These are phyloP conservation scores for Panicum virgatum DNA, from an alignment of 202 grass and related monocot genomes.

Conservation along the genomic window DNA sequence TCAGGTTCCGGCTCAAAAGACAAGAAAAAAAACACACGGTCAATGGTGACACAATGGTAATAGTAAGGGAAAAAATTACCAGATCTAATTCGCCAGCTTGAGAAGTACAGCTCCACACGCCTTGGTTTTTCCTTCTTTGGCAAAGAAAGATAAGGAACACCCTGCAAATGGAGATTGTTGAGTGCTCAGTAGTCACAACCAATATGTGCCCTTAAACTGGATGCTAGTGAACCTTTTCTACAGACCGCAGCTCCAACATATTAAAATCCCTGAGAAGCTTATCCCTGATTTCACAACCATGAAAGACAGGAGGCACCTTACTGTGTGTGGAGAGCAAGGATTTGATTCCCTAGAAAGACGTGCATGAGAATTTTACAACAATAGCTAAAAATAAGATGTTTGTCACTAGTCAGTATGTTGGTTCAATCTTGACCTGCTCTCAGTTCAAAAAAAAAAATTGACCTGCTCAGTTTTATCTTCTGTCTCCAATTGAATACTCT, in stretches of 20 bases:
- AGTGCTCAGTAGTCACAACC: conserved; percentile 9
- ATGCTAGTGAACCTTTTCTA: conserved; percentile 11
- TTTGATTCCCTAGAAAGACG: conserved; percentile 7
- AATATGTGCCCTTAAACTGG: conserved; percentile 7
- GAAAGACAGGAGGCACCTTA: conserved; percentile 4
- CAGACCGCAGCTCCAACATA: not conserved
- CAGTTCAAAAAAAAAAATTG: no score
- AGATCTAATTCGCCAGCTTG: conserved; percentile 92
- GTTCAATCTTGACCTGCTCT: no score
- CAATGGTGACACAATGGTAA: not conserved
- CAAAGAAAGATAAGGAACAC: conserved; percentile 81
- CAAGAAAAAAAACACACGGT: not conserved
- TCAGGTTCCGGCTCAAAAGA: not conserved
- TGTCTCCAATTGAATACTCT: not conserved
- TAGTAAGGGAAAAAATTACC: conserved; percentile 50
- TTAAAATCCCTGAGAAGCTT: conserved; percentile 13
- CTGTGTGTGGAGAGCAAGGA: not conserved
- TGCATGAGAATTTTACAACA: not conserved
- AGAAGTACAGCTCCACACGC: conserved; percentile 94
- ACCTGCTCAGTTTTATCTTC: no score
- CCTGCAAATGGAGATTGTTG: conserved; percentile 50
- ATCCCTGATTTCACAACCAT: conserved; percentile 8
- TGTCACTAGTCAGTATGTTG: not conserved
- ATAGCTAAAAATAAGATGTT: not conserved
- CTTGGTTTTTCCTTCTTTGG: conserved; percentile 88